Base-by-base conservation (phyloP, 345 rosid species). In the Hibiscus trionum region DNA sequence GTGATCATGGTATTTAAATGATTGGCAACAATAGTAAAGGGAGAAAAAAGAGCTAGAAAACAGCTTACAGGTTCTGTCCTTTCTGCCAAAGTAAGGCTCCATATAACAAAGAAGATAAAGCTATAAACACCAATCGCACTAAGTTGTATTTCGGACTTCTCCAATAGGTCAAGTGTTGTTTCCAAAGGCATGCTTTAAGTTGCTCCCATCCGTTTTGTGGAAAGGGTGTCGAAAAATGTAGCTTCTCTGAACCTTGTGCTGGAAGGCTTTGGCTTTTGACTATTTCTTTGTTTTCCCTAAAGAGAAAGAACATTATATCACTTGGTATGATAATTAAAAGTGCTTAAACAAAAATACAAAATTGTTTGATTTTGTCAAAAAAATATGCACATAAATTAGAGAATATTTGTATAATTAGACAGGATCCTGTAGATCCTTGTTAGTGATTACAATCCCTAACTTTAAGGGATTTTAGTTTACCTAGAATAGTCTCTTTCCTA, bases 111-210 rank as follows among this genome's bases (percentile, higher is more conserved):
- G 85, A 77, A 24, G 79, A 70, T 1, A 49, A 12, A 11, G 56
- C 26, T 61, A 78, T 70, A 64, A 83, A 73, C 3, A 66, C 1
- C 62, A 86, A 29, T 19, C 90, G 85, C 5, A 59, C 64, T 60
- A 86, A 72, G 53, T 81, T 88, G 74, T 82, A 88, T 10, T 73
- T 31, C 0, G 92, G 84, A 60, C 73, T 88, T 77, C 90, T 86
- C 90, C 92, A 87, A 31, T 87, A 85, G 35, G 92, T 81, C 57
- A 80, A 59, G 11, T 83, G 70, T 15, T 83, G 90, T 72, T 87
- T 89, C 92, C 95, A 87, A 0, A 86, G 71, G 61, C 95, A 87
- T 68, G 87, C 79, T 47, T 68, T 80, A 75, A 86, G 76, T 65
- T 86, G 95, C 73, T 70, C 82, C 86, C 84, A 81, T 16, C 72